Percentiles rank a stretch among this genome's conserved stretches.
phyloP scores from a whole-genome alignment of 208 protist genomes.

The Leishmania braziliensis region DNA sequence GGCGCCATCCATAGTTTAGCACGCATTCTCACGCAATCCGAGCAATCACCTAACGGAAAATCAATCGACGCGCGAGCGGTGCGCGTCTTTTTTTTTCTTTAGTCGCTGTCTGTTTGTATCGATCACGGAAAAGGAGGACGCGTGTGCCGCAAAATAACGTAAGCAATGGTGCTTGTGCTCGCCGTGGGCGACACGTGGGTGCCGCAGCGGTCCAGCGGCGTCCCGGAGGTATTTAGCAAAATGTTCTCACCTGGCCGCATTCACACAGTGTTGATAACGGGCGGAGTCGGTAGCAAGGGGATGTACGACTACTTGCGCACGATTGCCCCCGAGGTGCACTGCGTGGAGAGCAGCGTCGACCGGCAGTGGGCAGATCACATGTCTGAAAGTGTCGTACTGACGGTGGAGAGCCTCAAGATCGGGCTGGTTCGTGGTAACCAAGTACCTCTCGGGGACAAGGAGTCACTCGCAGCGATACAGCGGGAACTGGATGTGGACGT shows the following conservation, averaged over 20 bases:
- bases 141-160: not conserved
- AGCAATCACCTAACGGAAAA: not conserved
- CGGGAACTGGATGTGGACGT: constrained; percentile 98
- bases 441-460: constrained; percentile 95
- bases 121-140: no score
- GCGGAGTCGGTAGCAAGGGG: constrained; percentile 96
- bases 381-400: constrained; percentile 93
- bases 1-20: not conserved
- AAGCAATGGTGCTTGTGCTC: constrained; percentile 94
- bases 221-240: constrained; percentile 96
- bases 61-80: not conserved
- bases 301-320: constrained; percentile 96
- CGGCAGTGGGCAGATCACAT: constrained; percentile 42
- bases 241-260: constrained; percentile 97
- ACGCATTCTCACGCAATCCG: not conserved
- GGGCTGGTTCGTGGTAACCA: constrained; percentile 98
- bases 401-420: constrained; percentile 96
- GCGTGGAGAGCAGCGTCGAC: constrained; percentile 98
- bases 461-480: constrained; percentile 94
- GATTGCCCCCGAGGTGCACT: constrained; percentile 95
- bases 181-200: constrained; percentile 99
- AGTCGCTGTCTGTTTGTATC: not conserved
- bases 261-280: constrained; percentile 98
- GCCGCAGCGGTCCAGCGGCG: constrained; percentile 93
- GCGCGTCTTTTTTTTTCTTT: not conserved